Evolutionary conservation across 352 stramenopile genomes (phyloP).

Genomic region (Globisporangium alternatum): DNA sequence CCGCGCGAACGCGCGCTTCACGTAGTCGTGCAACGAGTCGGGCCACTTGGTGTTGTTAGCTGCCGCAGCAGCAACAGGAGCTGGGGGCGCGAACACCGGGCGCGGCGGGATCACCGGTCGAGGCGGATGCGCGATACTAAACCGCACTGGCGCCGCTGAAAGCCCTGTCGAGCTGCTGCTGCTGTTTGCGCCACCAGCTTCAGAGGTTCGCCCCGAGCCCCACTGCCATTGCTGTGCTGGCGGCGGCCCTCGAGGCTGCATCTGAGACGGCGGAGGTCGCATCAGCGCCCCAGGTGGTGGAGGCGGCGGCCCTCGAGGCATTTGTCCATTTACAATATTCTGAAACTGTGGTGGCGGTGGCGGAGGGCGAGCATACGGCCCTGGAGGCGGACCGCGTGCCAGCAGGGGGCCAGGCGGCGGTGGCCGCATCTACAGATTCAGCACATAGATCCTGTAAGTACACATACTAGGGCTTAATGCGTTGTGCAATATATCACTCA

Average conservation of each 20-base stretch:
- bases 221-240: slow-evolving; percentile 60
- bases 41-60: slow-evolving; percentile 71
- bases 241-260: slow-evolving; percentile 5
- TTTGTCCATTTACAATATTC: slow-evolving; percentile 1
- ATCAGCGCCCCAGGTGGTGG: slow-evolving; percentile 17
- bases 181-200: slow-evolving; percentile 6
- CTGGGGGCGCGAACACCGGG: slow-evolving; percentile 10
- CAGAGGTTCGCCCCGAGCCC: slow-evolving; percentile 34
- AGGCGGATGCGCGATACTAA: slow-evolving; percentile 29
- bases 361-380: slow-evolving; percentile 14
- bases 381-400: slow-evolving; percentile 13
- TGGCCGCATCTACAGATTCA: slow-evolving; percentile 25
- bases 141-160: slow-evolving; percentile 41
- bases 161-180: slow-evolving; percentile 16
- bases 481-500: not conserved
- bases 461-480: not conserved
- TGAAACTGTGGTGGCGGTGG: slow-evolving; percentile 14
- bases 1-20: slow-evolving; percentile 80
- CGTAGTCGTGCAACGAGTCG: slow-evolving; percentile 79
- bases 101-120: slow-evolving; percentile 16
- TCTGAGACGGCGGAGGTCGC: slow-evolving; percentile 14
- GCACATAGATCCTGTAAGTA: not conserved
- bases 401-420: slow-evolving; percentile 30
- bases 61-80: slow-evolving; percentile 16
- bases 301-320: slow-evolving; percentile 11